These are phyloP conservation scores for Entomophthora muscae DNA, from an alignment of 371 early-diverging fungal species.

Conservation along the genomic window DNA sequence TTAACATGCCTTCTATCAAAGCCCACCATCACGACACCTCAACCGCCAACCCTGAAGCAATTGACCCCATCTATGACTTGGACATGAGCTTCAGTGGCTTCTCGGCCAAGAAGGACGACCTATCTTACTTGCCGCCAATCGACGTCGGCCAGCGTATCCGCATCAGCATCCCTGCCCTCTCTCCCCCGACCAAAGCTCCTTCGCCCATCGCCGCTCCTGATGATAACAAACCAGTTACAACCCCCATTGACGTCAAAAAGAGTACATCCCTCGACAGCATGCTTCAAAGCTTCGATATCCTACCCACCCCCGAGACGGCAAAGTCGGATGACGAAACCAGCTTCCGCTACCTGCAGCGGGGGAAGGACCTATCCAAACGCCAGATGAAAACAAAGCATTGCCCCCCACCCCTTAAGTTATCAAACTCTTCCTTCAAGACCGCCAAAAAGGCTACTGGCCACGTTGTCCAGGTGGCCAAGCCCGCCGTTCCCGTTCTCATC, in stretches of 20 bases:
- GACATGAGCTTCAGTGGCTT: background rate
- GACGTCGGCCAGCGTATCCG: background rate
- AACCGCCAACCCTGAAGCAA: background rate
- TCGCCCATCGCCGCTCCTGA: background rate
- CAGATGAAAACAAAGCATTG: slow-evolving; percentile 5
- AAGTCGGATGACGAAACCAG: background rate
- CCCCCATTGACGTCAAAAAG: background rate
- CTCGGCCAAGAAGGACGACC: background rate
- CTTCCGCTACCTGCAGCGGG: background rate
- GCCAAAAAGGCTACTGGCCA: background rate
- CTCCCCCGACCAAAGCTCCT: background rate
- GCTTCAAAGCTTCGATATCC: too few species aligned
- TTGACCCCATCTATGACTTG: background rate
- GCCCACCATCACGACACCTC: background rate
- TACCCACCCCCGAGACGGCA: too few species aligned
- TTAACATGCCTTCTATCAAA: background rate
- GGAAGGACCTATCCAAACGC: background rate
- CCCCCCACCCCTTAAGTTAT: background rate
- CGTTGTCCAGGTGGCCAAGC: background rate
- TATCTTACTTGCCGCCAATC: background rate
- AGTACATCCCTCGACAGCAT: background rate
- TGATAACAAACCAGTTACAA: background rate
- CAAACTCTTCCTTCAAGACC: background rate
- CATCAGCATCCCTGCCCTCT: background rate
- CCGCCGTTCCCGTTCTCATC: background rate